phyloP scores from a whole-genome alignment of 2,329 filamentous ascomycete species.

The Cladosporium sphaerospermum region DNA sequence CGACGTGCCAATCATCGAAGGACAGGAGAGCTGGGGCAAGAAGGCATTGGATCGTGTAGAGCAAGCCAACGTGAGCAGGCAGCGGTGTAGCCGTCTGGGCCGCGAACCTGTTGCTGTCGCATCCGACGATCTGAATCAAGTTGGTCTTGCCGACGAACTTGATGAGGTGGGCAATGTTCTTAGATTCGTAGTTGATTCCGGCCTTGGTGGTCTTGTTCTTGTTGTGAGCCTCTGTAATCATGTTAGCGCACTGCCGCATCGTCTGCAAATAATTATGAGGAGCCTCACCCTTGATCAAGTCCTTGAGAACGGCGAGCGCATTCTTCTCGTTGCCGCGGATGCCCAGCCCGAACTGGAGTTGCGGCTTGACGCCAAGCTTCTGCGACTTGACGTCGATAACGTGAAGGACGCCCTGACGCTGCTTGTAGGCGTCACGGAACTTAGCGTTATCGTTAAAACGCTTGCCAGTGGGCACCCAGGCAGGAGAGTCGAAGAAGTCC shows the following conservation, averaged over 20 bases:
- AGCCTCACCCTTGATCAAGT: constrained; percentile 40
- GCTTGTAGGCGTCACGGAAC: constrained; percentile 34
- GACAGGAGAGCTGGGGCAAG: constrained; percentile 25
- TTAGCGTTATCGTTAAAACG: constrained; percentile 19
- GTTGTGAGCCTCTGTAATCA: constrained; percentile 27
- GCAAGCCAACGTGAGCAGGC: constrained; percentile 9
- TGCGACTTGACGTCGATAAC: constrained; percentile 2
- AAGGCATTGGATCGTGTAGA: constrained; percentile 26
- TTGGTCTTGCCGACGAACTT: constrained; percentile 25
- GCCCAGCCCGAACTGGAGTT: constrained; percentile 23
- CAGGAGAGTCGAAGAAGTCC: constrained; percentile 35
- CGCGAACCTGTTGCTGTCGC: not conserved
- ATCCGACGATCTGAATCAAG: not conserved
- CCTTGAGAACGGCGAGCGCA: constrained; percentile 34
- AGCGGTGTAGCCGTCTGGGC: not conserved
- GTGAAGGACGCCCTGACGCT: constrained; percentile 21
- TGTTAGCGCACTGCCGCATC: not conserved
- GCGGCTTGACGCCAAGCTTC: constrained; percentile 14
- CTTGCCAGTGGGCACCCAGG: constrained; percentile 11
- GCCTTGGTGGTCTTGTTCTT: constrained; percentile 8
- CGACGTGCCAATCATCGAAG: constrained; percentile 12
- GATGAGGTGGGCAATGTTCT: constrained; percentile 30
- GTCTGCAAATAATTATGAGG: not conserved
- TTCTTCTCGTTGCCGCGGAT: constrained; percentile 25
- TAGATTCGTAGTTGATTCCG: constrained; percentile 23